These are phyloP conservation scores for Apiospora arundinis DNA, from an alignment of 2,329 filamentous ascomycete species.

Conservation along the genomic window DNA sequence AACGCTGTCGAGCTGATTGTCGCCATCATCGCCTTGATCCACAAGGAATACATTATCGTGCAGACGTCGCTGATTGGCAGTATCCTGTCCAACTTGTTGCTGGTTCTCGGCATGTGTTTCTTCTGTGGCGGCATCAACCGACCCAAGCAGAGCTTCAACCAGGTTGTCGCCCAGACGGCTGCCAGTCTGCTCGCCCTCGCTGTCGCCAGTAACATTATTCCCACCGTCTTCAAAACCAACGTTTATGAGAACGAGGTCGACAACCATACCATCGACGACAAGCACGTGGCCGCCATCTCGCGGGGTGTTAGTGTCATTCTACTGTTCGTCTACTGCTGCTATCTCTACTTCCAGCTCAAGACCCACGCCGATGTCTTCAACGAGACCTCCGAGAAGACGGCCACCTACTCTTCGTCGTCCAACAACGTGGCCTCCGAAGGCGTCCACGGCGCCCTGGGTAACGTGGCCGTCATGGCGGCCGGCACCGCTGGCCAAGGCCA, in stretches of 20 bases:
- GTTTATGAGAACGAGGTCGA: constrained; percentile 56
- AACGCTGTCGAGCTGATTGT: constrained; percentile 92
- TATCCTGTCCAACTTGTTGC: constrained; percentile 87
- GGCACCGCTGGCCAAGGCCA: constrained; percentile 37
- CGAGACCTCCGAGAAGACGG: constrained; percentile 47
- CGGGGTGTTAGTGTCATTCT: constrained; percentile 81
- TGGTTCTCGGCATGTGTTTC: constrained; percentile 92
- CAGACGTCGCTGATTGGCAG: constrained; percentile 92
- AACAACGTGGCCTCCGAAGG: constrained; percentile 9
- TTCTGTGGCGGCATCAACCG: constrained; percentile 84
- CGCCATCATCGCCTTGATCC: constrained; percentile 79
- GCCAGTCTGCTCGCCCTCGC: constrained; percentile 80
- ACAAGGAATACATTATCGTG: constrained; percentile 81
- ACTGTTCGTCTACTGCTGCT: constrained; percentile 81
- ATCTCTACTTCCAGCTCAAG: constrained; percentile 90
- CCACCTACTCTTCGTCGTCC: constrained; percentile 72
- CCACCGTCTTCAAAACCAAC: constrained; percentile 78
- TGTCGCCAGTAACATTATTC: constrained; percentile 84
- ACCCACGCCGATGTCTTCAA: constrained; percentile 84
- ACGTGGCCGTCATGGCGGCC: constrained; percentile 38
- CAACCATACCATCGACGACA: constrained; percentile 41
- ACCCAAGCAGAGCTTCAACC: constrained; percentile 87
- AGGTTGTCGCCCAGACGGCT: constrained; percentile 88
- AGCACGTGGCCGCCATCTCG: constrained; percentile 67
- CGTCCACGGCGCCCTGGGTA: constrained; percentile 42